phyloP scores from a whole-genome alignment of 2,329 filamentous ascomycete species.

The Neonectria punicea region DNA sequence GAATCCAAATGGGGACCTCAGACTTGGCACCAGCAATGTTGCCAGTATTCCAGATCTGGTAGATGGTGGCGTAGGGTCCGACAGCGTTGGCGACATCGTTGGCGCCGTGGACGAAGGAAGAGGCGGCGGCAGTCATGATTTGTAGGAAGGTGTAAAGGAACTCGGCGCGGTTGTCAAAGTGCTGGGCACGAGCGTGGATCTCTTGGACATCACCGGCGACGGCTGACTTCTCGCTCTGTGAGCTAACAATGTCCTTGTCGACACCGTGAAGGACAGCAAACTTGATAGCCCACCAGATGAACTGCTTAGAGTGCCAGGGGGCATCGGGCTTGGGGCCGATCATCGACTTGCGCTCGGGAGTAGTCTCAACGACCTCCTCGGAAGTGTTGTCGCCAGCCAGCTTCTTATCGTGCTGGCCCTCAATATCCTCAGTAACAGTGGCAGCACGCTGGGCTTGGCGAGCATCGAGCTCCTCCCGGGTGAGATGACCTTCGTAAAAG shows the following conservation, averaged over 20 bases:
- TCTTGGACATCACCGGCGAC: constrained; percentile 64
- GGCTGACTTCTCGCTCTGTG: constrained; percentile 51
- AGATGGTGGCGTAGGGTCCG: constrained; percentile 72
- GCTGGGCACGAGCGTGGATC: constrained; percentile 65
- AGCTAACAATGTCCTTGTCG: constrained; percentile 53
- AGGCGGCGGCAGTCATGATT: constrained; percentile 68
- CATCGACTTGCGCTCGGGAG: constrained; percentile 44
- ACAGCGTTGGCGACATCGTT: constrained; percentile 74
- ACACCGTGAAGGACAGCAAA: constrained; percentile 59
- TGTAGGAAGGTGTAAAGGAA: constrained; percentile 70
- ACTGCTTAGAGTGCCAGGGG: constrained; percentile 54
- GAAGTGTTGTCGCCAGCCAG: constrained; percentile 51
- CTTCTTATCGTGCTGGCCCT: constrained; percentile 45
- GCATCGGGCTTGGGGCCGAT: constrained; percentile 55
- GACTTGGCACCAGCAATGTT: constrained; percentile 54
- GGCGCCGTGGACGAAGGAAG: constrained; percentile 73
- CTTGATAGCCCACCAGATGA: constrained; percentile 58
- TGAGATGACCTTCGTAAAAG: constrained; percentile 67
- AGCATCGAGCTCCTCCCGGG: constrained; percentile 62
- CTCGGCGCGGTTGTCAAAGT: constrained; percentile 71
- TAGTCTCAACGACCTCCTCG: constrained; percentile 66
- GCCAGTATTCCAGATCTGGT: constrained; percentile 66
- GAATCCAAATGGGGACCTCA: constrained; percentile 68
- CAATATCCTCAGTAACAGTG: constrained; percentile 32
- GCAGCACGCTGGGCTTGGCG: constrained; percentile 45